Percentiles rank a stretch among this genome's conserved stretches.
phyloP scores from a whole-genome alignment of 495 filamentous ascomycete species.

The Penicillium coprophilum region DNA sequence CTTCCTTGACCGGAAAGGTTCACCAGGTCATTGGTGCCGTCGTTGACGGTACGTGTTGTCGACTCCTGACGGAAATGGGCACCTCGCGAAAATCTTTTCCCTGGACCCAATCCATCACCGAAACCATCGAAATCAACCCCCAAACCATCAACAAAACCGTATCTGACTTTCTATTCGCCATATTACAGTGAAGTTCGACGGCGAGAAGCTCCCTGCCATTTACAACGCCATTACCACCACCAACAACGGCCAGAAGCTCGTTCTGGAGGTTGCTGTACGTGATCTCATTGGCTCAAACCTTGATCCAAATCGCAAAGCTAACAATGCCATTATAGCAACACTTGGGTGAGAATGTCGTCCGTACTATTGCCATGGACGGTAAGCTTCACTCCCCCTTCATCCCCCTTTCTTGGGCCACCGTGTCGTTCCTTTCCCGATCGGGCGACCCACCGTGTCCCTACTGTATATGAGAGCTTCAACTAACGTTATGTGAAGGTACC shows the following conservation, averaged over 20 bases:
- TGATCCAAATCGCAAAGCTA: conserved; percentile 25
- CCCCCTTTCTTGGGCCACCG: conserved; percentile 24
- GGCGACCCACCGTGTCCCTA: conserved; percentile 20
- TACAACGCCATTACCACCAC: conserved; percentile 91
- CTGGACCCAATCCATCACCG: conserved; percentile 36
- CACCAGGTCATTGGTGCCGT: conserved; percentile 80
- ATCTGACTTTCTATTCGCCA: conserved; percentile 42
- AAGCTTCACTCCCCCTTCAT: conserved; percentile 40
- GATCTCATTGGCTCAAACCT: conserved; percentile 28
- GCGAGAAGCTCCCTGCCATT: conserved; percentile 91
- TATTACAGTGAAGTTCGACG: conserved; percentile 84
- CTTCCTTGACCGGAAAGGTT: conserved; percentile 72
- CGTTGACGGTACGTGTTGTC: conserved; percentile 59
- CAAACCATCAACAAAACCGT: conserved; percentile 28
- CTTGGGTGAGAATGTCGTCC: conserved; percentile 98
- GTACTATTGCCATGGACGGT: conserved; percentile 99
- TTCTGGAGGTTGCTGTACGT: conserved; percentile 95
- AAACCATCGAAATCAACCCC: conserved; percentile 39
- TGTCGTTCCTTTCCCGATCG: conserved; percentile 24
- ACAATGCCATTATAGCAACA: conserved; percentile 71
- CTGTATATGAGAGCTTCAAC: conserved; percentile 16
- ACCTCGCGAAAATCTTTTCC: conserved; percentile 51
- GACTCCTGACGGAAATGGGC: conserved; percentile 29
- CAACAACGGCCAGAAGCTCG: conserved; percentile 91
- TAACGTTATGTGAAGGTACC: conserved; percentile 67